phyloP scores from a whole-genome alignment of 75 land plant species.

The Pinus albicaulis region DNA sequence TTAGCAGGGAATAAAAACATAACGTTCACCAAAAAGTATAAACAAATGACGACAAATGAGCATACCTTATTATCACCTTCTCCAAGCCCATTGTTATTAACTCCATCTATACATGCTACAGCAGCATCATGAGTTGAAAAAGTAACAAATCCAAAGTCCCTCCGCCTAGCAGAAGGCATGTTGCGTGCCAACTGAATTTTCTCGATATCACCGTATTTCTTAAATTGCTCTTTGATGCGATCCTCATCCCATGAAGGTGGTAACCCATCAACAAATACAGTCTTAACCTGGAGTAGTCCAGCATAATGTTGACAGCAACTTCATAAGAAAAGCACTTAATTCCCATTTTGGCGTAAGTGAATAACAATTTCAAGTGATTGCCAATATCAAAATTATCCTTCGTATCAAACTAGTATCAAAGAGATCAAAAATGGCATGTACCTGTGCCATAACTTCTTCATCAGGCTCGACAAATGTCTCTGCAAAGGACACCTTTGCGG shows the following conservation, averaged over 20 bases:
- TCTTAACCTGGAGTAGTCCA: slow-evolving; percentile 58
- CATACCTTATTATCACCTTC: slow-evolving; percentile 84
- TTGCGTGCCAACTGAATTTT: slow-evolving; percentile 82
- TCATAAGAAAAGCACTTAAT: too few relatives aligned
- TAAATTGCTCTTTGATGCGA: slow-evolving; percentile 59
- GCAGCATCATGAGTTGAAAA: slow-evolving; percentile 87
- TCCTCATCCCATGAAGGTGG: slow-evolving; percentile 93
- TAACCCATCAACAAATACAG: slow-evolving; percentile 84
- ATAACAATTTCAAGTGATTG: too few relatives aligned
- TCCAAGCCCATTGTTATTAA: slow-evolving; percentile 66
- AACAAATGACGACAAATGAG: background rate
- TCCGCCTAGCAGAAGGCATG: slow-evolving; percentile 78
- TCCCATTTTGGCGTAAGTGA: too few relatives aligned
- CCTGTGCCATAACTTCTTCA: slow-evolving; percentile 64
- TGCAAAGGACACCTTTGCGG: slow-evolving; percentile 59
- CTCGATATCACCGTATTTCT: slow-evolving; percentile 70
- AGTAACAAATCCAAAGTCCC: slow-evolving; percentile 90
- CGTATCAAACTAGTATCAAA: background rate
- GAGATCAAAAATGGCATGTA: background rate
- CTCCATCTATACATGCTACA: slow-evolving; percentile 69
- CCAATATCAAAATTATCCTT: too few relatives aligned
- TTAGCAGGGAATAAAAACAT: background rate
- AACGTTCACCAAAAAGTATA: background rate
- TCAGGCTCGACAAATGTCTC: slow-evolving; percentile 56
- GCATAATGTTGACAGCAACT: background rate